These are phyloP conservation scores for Dactylis glomerata DNA, from an alignment of 176 grass and related monocot species.

Conservation along the genomic window DNA sequence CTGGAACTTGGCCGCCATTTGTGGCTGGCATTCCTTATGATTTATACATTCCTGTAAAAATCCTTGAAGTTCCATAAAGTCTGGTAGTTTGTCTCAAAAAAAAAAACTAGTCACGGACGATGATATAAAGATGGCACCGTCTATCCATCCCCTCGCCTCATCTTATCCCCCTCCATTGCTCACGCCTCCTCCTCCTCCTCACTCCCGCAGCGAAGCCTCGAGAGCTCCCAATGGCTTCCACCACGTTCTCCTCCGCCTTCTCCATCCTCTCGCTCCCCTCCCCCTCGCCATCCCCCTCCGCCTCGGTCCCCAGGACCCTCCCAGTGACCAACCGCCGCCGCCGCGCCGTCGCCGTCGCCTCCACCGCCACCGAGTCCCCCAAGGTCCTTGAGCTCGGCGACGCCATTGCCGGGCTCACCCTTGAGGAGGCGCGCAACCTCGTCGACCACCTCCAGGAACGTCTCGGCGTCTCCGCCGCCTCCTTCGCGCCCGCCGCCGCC, in stretches of 20 bases:
- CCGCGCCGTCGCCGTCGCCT: conserved; percentile 25
- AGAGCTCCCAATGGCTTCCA: conserved; percentile 41
- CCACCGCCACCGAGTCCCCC: conserved; percentile 44
- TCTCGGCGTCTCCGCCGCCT: conserved; percentile 69
- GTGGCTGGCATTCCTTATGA: no score
- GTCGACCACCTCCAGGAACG: conserved; percentile 81
- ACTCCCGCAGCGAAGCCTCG: conserved; percentile 5
- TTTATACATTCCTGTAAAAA: no score
- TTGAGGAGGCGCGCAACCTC: conserved; percentile 70
- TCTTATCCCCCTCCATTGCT: conserved; percentile 40
- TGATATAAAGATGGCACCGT: background rate
- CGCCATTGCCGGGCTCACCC: conserved; percentile 71
- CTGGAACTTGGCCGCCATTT: no score
- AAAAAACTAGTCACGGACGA: background rate
- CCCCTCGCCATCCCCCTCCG: conserved; percentile 9
- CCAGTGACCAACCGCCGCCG: background rate
- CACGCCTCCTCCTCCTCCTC: background rate
- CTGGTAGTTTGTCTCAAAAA: no score
- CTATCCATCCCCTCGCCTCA: conserved; percentile 28
- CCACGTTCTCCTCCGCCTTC: conserved; percentile 58
- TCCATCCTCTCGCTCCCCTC: conserved; percentile 47
- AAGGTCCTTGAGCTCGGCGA: conserved; percentile 72
- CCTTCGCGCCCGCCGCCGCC: conserved; percentile 61
- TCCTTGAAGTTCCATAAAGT: no score
- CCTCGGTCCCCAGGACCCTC: conserved; percentile 29